Conservation (phyloP, 306 rosid species). For the Malus asiatica region DNA sequence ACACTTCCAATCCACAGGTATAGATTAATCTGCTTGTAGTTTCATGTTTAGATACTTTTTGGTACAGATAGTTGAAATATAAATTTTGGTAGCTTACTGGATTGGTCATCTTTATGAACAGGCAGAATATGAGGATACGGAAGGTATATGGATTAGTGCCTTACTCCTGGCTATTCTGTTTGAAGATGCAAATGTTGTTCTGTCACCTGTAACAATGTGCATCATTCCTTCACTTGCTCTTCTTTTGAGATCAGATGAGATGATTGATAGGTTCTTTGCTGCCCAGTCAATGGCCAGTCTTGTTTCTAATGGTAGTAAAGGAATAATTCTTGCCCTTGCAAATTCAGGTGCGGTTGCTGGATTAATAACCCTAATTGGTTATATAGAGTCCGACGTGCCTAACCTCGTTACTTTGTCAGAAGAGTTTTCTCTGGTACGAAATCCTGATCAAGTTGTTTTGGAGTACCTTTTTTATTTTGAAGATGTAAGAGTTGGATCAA, state of each 20-base stretch:
- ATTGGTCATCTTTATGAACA: slow-evolving; percentile 30
- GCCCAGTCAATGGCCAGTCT: slow-evolving; percentile 97
- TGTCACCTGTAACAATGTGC: slow-evolving; percentile 56
- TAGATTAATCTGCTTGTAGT: not conserved
- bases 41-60: not conserved
- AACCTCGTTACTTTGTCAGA: slow-evolving; percentile 66
- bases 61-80: not conserved
- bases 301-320: slow-evolving; percentile 66
- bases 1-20: slow-evolving; percentile 80
- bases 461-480: slow-evolving; percentile 80
- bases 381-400: slow-evolving; percentile 64
- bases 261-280: slow-evolving; percentile 78
- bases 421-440: slow-evolving; percentile 66
- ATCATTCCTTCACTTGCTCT: slow-evolving; percentile 74
- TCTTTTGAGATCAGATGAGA: slow-evolving; percentile 77
- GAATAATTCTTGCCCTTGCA: slow-evolving; percentile 73
- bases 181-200: slow-evolving; percentile 60
- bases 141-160: slow-evolving; percentile 88
- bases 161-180: slow-evolving; percentile 78
- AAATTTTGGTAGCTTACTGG: slow-evolving; percentile 26
- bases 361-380: slow-evolving; percentile 69
- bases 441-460: slow-evolving; percentile 87
- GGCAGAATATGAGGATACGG: slow-evolving; percentile 81
- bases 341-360: slow-evolving; percentile 93
- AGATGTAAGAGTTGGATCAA: slow-evolving; percentile 78